Conservation (phyloP, 176 grass and related monocot genomes). For the Zoysia japonica region DNA sequence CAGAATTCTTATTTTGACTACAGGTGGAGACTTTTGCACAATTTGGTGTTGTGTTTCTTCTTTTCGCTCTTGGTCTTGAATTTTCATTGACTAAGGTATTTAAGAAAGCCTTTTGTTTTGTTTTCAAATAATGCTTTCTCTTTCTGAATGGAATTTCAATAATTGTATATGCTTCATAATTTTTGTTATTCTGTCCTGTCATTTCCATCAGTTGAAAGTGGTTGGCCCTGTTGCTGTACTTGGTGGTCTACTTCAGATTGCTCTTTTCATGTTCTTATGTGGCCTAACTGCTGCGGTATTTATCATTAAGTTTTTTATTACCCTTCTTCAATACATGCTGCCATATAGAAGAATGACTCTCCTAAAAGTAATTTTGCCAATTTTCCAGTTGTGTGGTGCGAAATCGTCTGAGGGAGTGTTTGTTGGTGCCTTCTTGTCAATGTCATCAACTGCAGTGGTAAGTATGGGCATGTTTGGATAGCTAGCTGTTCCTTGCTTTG, state of each 20-base stretch:
- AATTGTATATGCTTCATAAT: slow-evolving; percentile 20
- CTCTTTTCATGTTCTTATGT: slow-evolving; percentile 95
- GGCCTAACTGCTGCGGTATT: slow-evolving; percentile 93
- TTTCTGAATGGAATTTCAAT: slow-evolving; percentile 5
- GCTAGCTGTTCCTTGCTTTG: too few species aligned
- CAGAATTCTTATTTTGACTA: slow-evolving; percentile 32
- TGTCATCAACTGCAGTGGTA: slow-evolving; percentile 99
- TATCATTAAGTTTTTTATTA: slow-evolving; percentile 6
- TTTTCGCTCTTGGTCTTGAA: slow-evolving; percentile 95
- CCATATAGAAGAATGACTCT: slow-evolving; percentile 5
- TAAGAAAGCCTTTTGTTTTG: slow-evolving; percentile 7
- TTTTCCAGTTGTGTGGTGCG: slow-evolving; percentile 78
- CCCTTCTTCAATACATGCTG: slow-evolving; percentile 28
- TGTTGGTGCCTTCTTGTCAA: slow-evolving; percentile 97
- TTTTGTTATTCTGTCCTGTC: slow-evolving; percentile 37
- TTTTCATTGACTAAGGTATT: slow-evolving; percentile 94
- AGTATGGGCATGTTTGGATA: slow-evolving; percentile 12
- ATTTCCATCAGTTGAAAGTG: slow-evolving; percentile 69
- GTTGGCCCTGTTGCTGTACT: slow-evolving; percentile 88
- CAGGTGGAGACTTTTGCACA: slow-evolving; percentile 99
- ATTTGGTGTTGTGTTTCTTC: slow-evolving; percentile 99
- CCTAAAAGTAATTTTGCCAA: slow-evolving; percentile 25
- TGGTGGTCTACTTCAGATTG: slow-evolving; percentile 97
- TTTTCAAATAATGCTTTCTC: slow-evolving; percentile 14
- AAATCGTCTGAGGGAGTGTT: slow-evolving; percentile 92